A percentile compares a stretch with the other conserved stretches of the same genome.
These are phyloP conservation scores for Verticillium albo-atrum DNA, from an alignment of 2,329 filamentous ascomycete genomes.

Conservation along the genomic window DNA sequence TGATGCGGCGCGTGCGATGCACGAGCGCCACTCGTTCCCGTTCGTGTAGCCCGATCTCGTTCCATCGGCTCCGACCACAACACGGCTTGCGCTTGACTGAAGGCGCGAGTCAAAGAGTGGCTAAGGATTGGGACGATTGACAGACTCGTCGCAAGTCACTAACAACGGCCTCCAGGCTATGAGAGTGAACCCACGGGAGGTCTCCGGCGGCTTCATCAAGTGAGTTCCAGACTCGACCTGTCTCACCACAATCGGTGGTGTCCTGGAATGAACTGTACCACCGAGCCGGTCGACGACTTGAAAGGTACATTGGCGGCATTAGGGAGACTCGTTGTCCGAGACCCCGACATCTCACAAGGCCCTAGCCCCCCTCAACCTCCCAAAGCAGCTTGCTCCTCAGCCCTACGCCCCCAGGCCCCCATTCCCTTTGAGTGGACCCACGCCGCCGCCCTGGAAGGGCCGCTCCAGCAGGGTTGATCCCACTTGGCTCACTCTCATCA, in stretches of 20 bases:
- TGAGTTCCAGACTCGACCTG: no score
- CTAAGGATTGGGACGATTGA: neutral
- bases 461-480: neutral
- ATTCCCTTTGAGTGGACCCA: neutral
- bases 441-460: neutral
- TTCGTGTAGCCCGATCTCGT: neutral
- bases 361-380: no score
- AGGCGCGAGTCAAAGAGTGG: neutral
- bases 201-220: no score
- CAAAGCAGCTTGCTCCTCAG: neutral
- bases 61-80: neutral
- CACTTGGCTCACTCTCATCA: neutral
- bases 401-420: neutral
- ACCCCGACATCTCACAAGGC: neutral
- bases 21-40: neutral
- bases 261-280: neutral
- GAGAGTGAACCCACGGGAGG: no score
- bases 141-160: neutral
- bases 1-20: neutral
- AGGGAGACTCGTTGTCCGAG: neutral
- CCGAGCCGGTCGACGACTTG: neutral
- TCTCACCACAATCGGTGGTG: neutral
- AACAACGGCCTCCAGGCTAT: neutral
- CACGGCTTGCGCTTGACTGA: neutral
- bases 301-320: neutral